Evolutionary conservation across 345 rosid species (phyloP).

Genomic region (Crucihimalaya himalaica): DNA sequence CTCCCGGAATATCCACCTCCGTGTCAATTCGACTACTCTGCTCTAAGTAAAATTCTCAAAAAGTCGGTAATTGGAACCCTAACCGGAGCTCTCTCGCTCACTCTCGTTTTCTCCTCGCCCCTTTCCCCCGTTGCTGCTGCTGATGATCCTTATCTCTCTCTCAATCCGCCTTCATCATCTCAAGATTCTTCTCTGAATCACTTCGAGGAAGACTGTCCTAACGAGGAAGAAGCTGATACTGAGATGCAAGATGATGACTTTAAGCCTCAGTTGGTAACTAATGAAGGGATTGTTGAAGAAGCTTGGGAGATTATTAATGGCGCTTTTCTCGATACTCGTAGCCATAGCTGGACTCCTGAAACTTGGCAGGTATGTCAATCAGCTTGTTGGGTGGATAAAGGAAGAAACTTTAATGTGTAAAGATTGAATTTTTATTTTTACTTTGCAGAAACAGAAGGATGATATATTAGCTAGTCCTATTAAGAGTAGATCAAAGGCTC

Average conservation of each 20-base stretch:
- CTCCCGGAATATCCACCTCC: not conserved
- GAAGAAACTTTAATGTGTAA: slow-evolving; percentile 14
- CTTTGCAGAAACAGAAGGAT: slow-evolving; percentile 64
- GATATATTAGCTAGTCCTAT: slow-evolving; percentile 58
- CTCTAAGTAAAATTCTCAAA: slow-evolving; percentile 24
- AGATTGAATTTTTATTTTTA: not conserved
- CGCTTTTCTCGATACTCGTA: slow-evolving; percentile 58
- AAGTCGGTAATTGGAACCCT: slow-evolving; percentile 49
- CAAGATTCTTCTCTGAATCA: slow-evolving; percentile 31
- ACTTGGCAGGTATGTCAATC: slow-evolving; percentile 57
- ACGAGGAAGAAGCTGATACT: slow-evolving; percentile 58
- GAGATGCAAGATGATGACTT: slow-evolving; percentile 38
- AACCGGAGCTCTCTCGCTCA: slow-evolving; percentile 61
- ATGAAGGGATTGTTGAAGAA: slow-evolving; percentile 78
- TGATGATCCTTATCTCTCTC: slow-evolving; percentile 40
- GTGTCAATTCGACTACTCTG: not conserved
- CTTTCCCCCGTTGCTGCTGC: slow-evolving; percentile 46
- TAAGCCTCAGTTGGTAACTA: slow-evolving; percentile 47
- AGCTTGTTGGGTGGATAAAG: slow-evolving; percentile 23
- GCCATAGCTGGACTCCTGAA: slow-evolving; percentile 66
- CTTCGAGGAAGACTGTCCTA: slow-evolving; percentile 49
- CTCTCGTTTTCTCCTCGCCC: slow-evolving; percentile 61
- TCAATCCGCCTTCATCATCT: slow-evolving; percentile 32
- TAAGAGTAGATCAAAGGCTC: slow-evolving; percentile 78
- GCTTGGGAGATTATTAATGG: slow-evolving; percentile 94